Base-by-base conservation (phyloP, 2,329 filamentous ascomycete species). In the Arthrobotrys sphaeroides region DNA sequence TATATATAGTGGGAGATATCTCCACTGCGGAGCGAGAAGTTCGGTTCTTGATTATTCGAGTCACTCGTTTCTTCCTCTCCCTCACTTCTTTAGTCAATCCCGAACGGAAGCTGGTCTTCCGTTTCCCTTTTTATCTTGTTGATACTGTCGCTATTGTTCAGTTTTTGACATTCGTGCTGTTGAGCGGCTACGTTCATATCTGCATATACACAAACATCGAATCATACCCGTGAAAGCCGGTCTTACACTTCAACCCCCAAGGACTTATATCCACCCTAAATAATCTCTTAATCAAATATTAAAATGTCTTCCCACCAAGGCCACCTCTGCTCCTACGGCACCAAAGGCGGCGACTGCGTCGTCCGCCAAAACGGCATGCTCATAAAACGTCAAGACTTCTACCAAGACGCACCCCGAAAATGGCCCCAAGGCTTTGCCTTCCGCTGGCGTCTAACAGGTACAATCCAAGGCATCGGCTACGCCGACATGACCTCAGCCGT, bases 341-440 rank as follows among this genome's bases (percentile, higher is more conserved):
- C 42, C 16, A 3, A n/a, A 0, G 55, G 36, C 22, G 55, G 55
- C 5, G 51, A 55, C 9, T 55, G 51, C 7, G 38, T 55, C 28
- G 31, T 55, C 51, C 36, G n/a, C 1, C 1, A 36, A n/a, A 6
- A 16, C 28, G 38, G 42, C 5, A 38, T 31, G 22, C 57, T 61
- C 42, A 31, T 45, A n/a, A 61, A 61, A 47, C 57, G 57, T 61
- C 40, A 45, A 33, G 57, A 45, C 16, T 64, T 64, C 33, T 47
- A 16, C 20, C 60, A 47, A 40, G 60, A 64, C 18, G 60, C 60
- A 7, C 18, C 18, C 4, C 20, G 43, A 5, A 53, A 40, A 55
- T 66, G 61, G 61, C 61, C 61, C 3, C 47, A 31, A 12, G 61
- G 61, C 13, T 66, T 66, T 47, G 45, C 33, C 3, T 66, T 66